Percentiles rank a stretch among this genome's conserved stretches.
Conservation (phyloP, 73 alveolate species). For the Paramecium octaurelia region DNA sequence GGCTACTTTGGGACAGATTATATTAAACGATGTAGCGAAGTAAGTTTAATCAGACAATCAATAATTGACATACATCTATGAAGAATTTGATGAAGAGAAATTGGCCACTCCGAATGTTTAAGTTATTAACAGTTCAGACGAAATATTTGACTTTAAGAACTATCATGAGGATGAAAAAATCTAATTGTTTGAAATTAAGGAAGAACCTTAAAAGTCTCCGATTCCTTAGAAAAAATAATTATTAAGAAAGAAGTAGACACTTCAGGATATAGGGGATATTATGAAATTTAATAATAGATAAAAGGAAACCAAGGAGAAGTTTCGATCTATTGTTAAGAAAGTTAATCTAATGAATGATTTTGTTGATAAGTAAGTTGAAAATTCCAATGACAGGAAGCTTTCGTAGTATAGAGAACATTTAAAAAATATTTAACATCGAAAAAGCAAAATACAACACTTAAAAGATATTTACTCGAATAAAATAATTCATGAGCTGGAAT, state of each 20-base stretch:
- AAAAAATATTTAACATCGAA: not conserved
- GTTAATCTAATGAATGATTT: not conserved
- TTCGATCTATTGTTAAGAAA: not conserved
- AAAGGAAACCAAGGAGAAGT: not conserved
- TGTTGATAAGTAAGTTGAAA: not conserved
- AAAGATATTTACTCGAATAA: not conserved
- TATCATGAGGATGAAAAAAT: not conserved
- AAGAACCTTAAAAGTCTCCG: not conserved
- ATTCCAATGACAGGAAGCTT: not conserved
- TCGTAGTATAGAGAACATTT: not conserved
- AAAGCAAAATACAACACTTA: not conserved
- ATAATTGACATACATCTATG: not conserved
- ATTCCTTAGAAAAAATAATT: not conserved
- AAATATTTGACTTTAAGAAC: not conserved
- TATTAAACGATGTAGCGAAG: not conserved
- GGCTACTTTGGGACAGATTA: not conserved
- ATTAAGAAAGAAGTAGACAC: not conserved
- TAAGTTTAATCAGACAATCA: not conserved
- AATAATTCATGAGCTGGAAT: not conserved
- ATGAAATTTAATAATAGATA: not conserved
- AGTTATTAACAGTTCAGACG: not conserved
- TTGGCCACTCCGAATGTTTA: not conserved
- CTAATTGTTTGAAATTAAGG: not conserved
- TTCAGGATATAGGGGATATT: not conserved
- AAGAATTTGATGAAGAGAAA: not conserved